phyloP scores from a whole-genome alignment of 257 asterid genomes.

The Sherardia arvensis region DNA sequence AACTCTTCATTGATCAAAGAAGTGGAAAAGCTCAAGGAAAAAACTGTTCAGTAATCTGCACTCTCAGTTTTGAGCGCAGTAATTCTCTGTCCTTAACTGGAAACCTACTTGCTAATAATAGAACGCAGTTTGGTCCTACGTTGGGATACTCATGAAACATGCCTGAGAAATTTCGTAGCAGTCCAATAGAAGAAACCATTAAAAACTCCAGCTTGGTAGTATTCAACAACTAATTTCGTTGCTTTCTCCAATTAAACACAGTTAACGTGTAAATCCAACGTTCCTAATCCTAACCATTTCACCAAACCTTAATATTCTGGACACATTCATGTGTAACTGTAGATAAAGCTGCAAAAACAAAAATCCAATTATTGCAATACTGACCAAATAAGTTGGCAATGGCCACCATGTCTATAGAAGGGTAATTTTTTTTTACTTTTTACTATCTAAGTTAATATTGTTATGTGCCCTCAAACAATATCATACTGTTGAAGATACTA shows the following conservation, averaged over 20 bases:
- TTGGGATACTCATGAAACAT: not conserved
- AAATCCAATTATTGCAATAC: not conserved
- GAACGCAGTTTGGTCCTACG: not conserved
- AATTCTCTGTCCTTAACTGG: too few species aligned
- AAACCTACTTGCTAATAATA: too few species aligned
- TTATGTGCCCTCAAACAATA: too few species aligned
- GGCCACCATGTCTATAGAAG: not conserved
- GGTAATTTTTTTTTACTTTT: too few species aligned
- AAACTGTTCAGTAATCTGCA: not conserved
- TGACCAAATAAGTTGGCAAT: too few species aligned
- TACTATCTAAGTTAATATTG: too few species aligned
- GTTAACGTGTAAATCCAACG: not conserved
- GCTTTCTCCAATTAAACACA: not conserved
- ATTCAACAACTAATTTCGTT: not conserved
- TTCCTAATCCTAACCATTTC: not conserved
- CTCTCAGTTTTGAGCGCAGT: not conserved
- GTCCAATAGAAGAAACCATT: not conserved
- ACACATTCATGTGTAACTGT: too few species aligned
- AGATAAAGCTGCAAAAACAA: too few species aligned
- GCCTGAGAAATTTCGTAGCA: not conserved
- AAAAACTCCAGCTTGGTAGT: too few species aligned
- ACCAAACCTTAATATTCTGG: not conserved
- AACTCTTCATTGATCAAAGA: constrained; percentile 25
- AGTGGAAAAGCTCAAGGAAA: constrained; percentile 36
- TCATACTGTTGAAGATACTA: too few species aligned